Conservation (phyloP, 2,329 filamentous ascomycete species). For the Ascochyta clinopodiicola region DNA sequence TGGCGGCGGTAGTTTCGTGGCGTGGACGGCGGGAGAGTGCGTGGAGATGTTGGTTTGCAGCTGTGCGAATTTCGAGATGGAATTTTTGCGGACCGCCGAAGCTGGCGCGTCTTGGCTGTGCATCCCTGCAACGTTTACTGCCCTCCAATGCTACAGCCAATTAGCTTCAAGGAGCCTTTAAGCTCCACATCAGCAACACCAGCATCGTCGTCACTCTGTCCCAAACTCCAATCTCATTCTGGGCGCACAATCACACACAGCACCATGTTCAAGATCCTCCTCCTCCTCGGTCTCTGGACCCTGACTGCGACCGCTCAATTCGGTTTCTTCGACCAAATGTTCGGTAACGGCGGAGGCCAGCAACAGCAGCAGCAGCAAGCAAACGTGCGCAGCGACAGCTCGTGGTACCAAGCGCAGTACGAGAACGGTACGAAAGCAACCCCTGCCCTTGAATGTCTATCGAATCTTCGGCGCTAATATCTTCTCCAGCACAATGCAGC, state of each 20-base stretch:
- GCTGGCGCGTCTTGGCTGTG: neutral
- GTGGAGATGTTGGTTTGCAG: neutral
- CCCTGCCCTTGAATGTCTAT: neutral
- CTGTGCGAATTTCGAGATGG: constrained; percentile 22
- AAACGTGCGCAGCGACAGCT: constrained; percentile 84
- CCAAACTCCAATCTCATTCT: neutral
- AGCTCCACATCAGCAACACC: constrained; percentile 29
- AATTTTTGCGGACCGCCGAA: constrained; percentile 36
- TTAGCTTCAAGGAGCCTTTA: neutral
- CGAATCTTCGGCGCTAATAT: neutral
- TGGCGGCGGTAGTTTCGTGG: constrained; percentile 36
- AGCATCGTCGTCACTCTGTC: constrained; percentile 1
- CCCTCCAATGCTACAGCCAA: neutral
- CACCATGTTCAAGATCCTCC: constrained; percentile 30
- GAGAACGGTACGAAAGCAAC: constrained; percentile 62
- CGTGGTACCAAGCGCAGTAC: constrained; percentile 77
- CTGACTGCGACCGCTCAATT: constrained; percentile 79
- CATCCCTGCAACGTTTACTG: neutral
- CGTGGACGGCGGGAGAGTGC: neutral
- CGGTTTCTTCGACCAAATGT: constrained; percentile 98
- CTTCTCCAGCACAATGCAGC: constrained; percentile 74
- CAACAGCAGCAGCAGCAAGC: constrained; percentile 64
- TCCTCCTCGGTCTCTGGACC: constrained; percentile 59
- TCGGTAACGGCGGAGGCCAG: constrained; percentile 68
- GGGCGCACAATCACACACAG: neutral